A percentile compares a stretch with the other conserved stretches of the same genome.
These are phyloP conservation scores for Penicillium sp. DNA, from an alignment of 2,329 filamentous ascomycete genomes.

Conservation along the genomic window DNA sequence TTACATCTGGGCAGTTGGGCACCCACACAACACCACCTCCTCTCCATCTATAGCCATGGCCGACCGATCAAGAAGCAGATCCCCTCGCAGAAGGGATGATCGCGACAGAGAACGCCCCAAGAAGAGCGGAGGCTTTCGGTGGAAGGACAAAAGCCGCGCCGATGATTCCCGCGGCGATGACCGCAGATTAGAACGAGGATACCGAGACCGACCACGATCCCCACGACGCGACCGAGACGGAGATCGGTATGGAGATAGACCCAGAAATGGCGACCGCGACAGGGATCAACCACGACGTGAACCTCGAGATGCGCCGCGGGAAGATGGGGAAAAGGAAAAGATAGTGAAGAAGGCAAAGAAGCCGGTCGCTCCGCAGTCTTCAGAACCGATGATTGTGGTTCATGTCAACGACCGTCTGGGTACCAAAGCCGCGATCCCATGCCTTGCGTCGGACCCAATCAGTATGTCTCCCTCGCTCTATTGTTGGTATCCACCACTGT, in stretches of 20 bases:
- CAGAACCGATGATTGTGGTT: slow-evolving; percentile 87
- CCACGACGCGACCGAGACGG: slow-evolving; percentile 37
- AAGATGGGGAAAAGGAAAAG: slow-evolving; percentile 38
- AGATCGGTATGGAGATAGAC: slow-evolving; percentile 29
- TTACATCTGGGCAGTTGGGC: slow-evolving; percentile 19
- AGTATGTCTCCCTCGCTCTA: slow-evolving; percentile 38
- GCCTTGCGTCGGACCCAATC: slow-evolving; percentile 77
- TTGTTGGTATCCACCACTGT: not conserved
- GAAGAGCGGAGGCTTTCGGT: slow-evolving; percentile 46
- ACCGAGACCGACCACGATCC: slow-evolving; percentile 41
- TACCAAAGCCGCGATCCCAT: slow-evolving; percentile 92
- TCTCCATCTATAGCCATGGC: slow-evolving; percentile 25
- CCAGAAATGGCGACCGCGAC: slow-evolving; percentile 45
- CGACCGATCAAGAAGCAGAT: slow-evolving; percentile 44
- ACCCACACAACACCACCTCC: slow-evolving; percentile 16
- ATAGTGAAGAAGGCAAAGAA: slow-evolving; percentile 41
- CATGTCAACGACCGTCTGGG: slow-evolving; percentile 92
- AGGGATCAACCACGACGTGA: slow-evolving; percentile 28
- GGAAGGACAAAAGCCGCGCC: slow-evolving; percentile 50
- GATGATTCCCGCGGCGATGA: slow-evolving; percentile 48
- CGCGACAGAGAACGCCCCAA: slow-evolving; percentile 37
- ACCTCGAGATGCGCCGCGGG: slow-evolving; percentile 27
- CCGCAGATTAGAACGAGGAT: slow-evolving; percentile 52
- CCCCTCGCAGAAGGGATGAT: slow-evolving; percentile 37
- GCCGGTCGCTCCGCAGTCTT: slow-evolving; percentile 36